Base-by-base conservation (phyloP, 306 rosid genomes). In the Aeschynomene evenia region DNA sequence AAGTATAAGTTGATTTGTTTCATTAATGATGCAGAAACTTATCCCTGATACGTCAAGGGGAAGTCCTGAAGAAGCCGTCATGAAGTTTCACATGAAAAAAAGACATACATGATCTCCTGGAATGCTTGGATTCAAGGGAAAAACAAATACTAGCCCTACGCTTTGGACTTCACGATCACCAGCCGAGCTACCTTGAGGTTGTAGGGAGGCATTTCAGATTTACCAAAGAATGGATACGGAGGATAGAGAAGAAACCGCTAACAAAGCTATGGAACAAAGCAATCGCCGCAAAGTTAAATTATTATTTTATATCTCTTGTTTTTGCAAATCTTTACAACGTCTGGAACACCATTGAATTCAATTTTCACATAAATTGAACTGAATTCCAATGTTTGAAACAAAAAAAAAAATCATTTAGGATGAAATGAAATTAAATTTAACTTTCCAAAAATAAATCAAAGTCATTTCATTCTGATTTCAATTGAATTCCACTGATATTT, bases 101-200 rank as follows among this genome's bases (percentile, higher is more conserved):
- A n/a, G 90, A 73, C 74, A 70, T 90, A 24, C 46, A 55, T 43
- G 70, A 79, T 68, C 83, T 92, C 43, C 77, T 92, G 67, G 33
- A 71, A 67, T 73, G 85, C 64, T 82, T 92, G 89, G 84, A 86
- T 60, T 49, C 84, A 1, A 85, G 89, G 80, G 96, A 90, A 77
- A 88, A 85, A 75, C 89, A 88, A 77, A 86, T 88, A 42, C 29
- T 88, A 83, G 49, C 60, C 59, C 76, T 93, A 52, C 88, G 96
- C 18, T 93, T 83, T 48, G 98, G 98, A 15, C 89, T 92, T 18
- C 16, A 62, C 28, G 86, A 82, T 80, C 72, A 59, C 72, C 77
- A 66, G 55, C 93, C 94, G 45, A 85, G 74, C 78, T 90, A 97
- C 20, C 94, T 88, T 13, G 90, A 83, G 57, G 89, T 88, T 28